phyloP scores from a whole-genome alignment of 331 rosid genomes.

The Quercus phellos region DNA sequence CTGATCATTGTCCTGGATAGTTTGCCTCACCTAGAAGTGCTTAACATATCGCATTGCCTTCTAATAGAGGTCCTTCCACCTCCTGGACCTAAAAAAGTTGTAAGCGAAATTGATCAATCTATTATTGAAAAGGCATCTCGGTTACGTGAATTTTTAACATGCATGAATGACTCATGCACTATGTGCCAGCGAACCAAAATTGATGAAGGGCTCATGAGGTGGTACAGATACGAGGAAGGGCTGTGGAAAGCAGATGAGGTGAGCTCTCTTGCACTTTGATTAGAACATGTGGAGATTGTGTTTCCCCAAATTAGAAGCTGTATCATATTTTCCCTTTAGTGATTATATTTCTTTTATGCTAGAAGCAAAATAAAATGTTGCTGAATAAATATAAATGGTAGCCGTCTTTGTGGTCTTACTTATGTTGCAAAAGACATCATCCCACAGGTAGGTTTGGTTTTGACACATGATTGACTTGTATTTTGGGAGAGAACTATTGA shows the following conservation, averaged over 20 bases:
- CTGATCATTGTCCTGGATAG: conserved; percentile 49
- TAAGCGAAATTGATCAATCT: conserved; percentile 41
- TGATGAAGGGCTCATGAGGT: conserved; percentile 75
- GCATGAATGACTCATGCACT: conserved; percentile 58
- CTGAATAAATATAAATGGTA: conserved; percentile 5
- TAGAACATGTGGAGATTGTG: conserved; percentile 4
- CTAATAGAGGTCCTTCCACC: conserved; percentile 41
- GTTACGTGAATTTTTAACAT: conserved; percentile 44
- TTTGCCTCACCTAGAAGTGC: conserved; percentile 54
- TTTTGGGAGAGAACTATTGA: neutral
- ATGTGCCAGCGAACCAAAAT: conserved; percentile 64
- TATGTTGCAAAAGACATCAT: neutral
- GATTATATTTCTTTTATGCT: conserved; percentile 21
- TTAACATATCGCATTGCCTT: conserved; percentile 69
- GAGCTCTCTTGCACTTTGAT: conserved; percentile 50
- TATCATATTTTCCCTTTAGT: conserved; percentile 15
- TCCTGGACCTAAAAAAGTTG: conserved; percentile 29
- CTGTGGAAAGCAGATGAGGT: conserved; percentile 65
- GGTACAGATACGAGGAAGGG: conserved; percentile 78
- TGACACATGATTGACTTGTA: neutral
- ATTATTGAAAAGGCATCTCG: conserved; percentile 56
- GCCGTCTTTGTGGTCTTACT: conserved; percentile 7
- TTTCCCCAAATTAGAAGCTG: conserved; percentile 12
- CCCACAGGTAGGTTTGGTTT: neutral
- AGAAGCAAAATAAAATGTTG: conserved; percentile 27